Evolutionary conservation across 371 early-diverging fungal genomes (phyloP), one percentile per base, ranked within the genome.

Genomic region (Circinella umbellata): DNA sequence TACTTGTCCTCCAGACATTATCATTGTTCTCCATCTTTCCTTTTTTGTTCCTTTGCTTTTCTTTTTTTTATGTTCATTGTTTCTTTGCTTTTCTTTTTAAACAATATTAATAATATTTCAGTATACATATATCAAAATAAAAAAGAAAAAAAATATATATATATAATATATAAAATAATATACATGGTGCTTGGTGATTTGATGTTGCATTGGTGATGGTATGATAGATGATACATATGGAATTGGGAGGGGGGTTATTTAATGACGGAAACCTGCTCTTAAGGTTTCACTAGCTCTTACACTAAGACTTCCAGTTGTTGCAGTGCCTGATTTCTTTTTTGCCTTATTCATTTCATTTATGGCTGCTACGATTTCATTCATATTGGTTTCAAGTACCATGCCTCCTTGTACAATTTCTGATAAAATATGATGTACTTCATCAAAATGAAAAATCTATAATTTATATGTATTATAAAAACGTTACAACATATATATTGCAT

Each of bases 341-440:
- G 84, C 76, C 57, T 67, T 69, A 69, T 84, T 86, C 66, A 80
- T 76, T 55, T 87, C 90, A 63, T 84, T 83, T 47, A 90, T 86
- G 37, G 90, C 89, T 27, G 79, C 70, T 14, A 88, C 87, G 64
- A 91, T 89, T 48, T 90, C 89, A 63, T 78, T 76, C 72, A 89
- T 87, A 67, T 88, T 88, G 46, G 91, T 91, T 62, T 91, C 91
- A 46, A 89, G 76, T 7, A 90, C 91, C 80, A 94, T 87, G 49
- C 94, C 94, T 54, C 94, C 94, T 66, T 89, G 87, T 17, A 95
- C 83, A 48, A 94, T 87, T 77, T 93, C 95, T 8, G 90, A 81
- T 70, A 95, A 71, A 37, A 93, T 90, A 71, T 93, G 88, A 70
- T 93, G 91, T 2, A 90, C 86, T 76, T 91, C 89, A 63, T 91